A percentile compares a stretch with the other conserved stretches of the same genome.
These are phyloP conservation scores for Penicillium verrucosum DNA, from an alignment of 2,329 filamentous ascomycete genomes.

Conservation along the genomic window DNA sequence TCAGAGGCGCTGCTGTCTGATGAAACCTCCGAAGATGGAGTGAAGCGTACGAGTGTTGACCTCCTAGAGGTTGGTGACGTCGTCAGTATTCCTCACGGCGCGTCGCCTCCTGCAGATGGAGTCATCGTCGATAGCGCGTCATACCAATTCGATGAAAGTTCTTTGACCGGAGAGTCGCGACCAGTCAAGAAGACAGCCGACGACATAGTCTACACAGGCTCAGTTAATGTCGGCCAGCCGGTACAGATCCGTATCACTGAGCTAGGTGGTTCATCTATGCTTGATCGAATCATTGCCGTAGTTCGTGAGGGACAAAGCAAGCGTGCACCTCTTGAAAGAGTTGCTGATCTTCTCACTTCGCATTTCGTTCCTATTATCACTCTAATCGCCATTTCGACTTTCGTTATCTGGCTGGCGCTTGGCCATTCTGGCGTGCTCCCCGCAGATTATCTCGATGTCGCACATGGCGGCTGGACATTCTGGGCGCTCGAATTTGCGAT, in stretches of 20 bases:
- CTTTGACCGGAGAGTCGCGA: slow-evolving; percentile 63
- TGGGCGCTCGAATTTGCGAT: slow-evolving; percentile 66
- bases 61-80: slow-evolving; percentile 70
- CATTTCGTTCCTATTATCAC: slow-evolving; percentile 52
- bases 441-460: slow-evolving; percentile 50
- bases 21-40: slow-evolving; percentile 12
- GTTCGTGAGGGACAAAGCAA: slow-evolving; percentile 50
- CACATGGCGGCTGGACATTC: slow-evolving; percentile 51
- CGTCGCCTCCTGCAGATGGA: slow-evolving; percentile 82
- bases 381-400: slow-evolving; percentile 47
- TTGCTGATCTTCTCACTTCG: slow-evolving; percentile 48
- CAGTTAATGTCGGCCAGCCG: slow-evolving; percentile 48
- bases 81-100: slow-evolving; percentile 73
- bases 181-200: slow-evolving; percentile 43
- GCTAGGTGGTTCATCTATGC: slow-evolving; percentile 48
- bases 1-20: slow-evolving; percentile 64
- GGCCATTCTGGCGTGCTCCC: slow-evolving; percentile 44
- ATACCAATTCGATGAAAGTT: slow-evolving; percentile 81
- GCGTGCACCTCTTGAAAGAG: slow-evolving; percentile 47
- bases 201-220: slow-evolving; percentile 47
- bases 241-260: slow-evolving; percentile 45
- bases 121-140: slow-evolving; percentile 54
- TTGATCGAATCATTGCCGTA: slow-evolving; percentile 49
- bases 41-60: slow-evolving; percentile 58
- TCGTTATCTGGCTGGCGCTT: slow-evolving; percentile 47